Conservation (phyloP, 2,329 filamentous ascomycete genomes). For the Verticillium zaregamsianum region DNA sequence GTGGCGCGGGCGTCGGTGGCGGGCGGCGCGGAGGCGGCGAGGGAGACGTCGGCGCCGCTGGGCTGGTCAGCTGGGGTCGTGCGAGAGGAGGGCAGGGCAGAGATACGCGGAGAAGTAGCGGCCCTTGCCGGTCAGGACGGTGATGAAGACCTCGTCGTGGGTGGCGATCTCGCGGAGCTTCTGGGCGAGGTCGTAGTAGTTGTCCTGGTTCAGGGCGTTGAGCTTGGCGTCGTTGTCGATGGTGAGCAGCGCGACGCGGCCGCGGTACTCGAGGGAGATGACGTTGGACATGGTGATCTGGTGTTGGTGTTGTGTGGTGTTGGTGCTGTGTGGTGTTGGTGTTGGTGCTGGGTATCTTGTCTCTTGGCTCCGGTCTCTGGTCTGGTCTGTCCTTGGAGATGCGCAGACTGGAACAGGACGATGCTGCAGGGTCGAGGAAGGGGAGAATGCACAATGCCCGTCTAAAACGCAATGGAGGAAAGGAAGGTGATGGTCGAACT, state of each 20-base stretch:
- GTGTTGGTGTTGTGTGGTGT: no score
- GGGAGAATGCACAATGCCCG: no score
- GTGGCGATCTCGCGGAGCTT: slow-evolving; percentile 73
- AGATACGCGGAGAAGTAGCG: slow-evolving; percentile 81
- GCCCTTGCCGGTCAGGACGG: slow-evolving; percentile 80
- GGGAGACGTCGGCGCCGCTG: slow-evolving; percentile 76
- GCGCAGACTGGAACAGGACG: no score
- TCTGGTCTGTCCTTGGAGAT: no score
- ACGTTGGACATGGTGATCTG: slow-evolving; percentile 11
- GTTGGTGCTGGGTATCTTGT: no score
- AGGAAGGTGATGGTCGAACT: no score
- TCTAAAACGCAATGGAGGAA: no score
- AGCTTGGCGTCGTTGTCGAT: slow-evolving; percentile 84
- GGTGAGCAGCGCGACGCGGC: slow-evolving; percentile 66
- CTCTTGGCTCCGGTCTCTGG: no score
- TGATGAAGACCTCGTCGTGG: slow-evolving; percentile 78
- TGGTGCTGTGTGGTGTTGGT: no score
- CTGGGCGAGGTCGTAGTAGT: slow-evolving; percentile 74
- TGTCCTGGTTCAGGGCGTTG: slow-evolving; percentile 68
- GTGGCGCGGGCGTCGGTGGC: slow-evolving; percentile 29
- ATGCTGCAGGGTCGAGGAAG: no score
- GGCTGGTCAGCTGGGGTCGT: background rate
- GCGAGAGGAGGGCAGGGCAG: background rate
- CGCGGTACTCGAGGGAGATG: slow-evolving; percentile 34
- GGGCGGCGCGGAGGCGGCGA: slow-evolving; percentile 38